Conservation (phyloP, 495 filamentous ascomycete species). For the Aspergillus ostianus region DNA sequence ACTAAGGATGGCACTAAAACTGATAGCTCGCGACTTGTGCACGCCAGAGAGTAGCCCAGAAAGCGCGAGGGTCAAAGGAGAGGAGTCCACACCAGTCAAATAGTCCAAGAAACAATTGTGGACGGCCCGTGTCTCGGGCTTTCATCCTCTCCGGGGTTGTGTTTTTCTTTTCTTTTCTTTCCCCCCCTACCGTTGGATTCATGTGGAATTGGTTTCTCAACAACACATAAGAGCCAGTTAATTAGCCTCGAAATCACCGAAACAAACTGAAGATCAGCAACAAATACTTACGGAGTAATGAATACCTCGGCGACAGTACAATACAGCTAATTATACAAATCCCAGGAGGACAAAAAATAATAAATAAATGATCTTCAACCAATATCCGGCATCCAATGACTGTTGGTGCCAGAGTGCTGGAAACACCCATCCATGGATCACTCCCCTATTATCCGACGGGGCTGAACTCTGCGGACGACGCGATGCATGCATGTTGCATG, state of each 20-base stretch:
- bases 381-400: slow-evolving; percentile 23
- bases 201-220: not conserved
- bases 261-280: too few relatives aligned
- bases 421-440: slow-evolving; percentile 20
- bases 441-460: slow-evolving; percentile 20
- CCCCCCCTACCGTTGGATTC: not conserved
- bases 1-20: not conserved
- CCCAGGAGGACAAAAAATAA: not conserved
- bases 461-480: slow-evolving; percentile 10
- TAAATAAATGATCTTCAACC: slow-evolving; percentile 20
- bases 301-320: not conserved
- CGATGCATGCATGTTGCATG: slow-evolving; percentile 11
- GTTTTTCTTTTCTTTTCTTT: not conserved
- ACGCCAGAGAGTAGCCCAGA: not conserved
- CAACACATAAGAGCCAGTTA: too few relatives aligned
- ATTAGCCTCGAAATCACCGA: too few relatives aligned
- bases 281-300: too few relatives aligned
- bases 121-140: not conserved
- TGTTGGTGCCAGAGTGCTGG: slow-evolving; percentile 28
- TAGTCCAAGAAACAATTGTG: not conserved
- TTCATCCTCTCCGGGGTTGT: not conserved
- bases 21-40: slow-evolving; percentile 1
- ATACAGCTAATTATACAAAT: not conserved
- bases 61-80: not conserved
- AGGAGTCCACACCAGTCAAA: not conserved